Evolutionary conservation across 106 monocot genomes (phyloP).

Genomic region (Xerophyta viscosa): DNA sequence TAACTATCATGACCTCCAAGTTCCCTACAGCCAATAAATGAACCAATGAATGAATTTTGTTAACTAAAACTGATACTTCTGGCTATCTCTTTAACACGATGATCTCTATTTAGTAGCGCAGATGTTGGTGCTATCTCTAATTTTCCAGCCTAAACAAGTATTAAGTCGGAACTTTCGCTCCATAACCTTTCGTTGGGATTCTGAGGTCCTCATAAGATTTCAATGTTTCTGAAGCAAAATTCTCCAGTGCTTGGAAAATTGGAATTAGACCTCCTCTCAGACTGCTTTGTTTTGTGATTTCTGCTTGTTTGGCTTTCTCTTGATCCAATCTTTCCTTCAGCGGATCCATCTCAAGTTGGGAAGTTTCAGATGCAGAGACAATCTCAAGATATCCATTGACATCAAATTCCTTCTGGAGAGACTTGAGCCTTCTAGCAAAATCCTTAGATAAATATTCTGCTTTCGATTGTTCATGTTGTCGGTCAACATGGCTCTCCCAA

Average conservation of each 20-base stretch:
- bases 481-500: conserved; percentile 42
- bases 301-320: conserved; percentile 40
- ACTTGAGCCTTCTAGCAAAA: conserved; percentile 27
- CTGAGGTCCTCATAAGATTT: conserved; percentile 51
- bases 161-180: too few relatives aligned
- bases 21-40: conserved; percentile 7
- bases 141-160: too few relatives aligned
- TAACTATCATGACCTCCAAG: too few relatives aligned
- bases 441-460: conserved; percentile 42
- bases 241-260: conserved; percentile 50
- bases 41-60: conserved; percentile 9
- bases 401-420: conserved; percentile 25
- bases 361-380: conserved; percentile 14
- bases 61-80: too few relatives aligned
- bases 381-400: conserved; percentile 18
- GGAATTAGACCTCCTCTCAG: conserved; percentile 47
- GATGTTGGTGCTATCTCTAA: too few relatives aligned
- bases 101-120: too few relatives aligned
- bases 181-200: conserved; percentile 13
- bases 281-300: conserved; percentile 26
- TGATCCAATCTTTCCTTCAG: conserved; percentile 60
- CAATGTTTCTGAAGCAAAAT: conserved; percentile 31
- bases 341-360: conserved; percentile 7
- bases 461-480: conserved; percentile 30
- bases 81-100: too few relatives aligned